These are phyloP conservation scores for Ceratocystis lukuohia DNA, from an alignment of 2,329 filamentous ascomycete species.

Conservation along the genomic window DNA sequence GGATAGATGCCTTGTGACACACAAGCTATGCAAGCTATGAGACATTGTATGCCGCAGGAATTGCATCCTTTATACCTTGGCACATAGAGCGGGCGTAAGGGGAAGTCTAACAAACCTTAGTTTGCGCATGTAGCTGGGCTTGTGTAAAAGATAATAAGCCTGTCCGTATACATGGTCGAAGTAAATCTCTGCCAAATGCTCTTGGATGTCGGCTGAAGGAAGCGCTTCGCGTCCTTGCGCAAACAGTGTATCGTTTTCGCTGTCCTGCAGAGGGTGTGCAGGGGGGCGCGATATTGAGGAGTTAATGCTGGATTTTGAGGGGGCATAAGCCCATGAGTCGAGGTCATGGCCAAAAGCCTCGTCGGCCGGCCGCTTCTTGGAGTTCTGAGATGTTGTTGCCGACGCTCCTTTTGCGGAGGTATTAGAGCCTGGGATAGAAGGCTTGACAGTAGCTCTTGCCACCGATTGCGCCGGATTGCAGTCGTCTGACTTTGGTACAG, in stretches of 20 bases:
- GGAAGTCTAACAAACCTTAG: constrained; percentile 42
- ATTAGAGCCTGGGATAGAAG: constrained; percentile 44
- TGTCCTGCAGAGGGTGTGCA: constrained; percentile 35
- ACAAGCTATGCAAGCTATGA: constrained; percentile 20
- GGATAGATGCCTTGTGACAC: not conserved
- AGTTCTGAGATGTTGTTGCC: constrained; percentile 34
- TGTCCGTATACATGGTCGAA: constrained; percentile 95
- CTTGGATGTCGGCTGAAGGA: constrained; percentile 75
- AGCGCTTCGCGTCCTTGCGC: constrained; percentile 72
- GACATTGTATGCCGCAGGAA: not conserved
- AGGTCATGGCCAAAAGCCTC: constrained; percentile 77
- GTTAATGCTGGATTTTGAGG: constrained; percentile 37
- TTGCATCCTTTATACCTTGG: not conserved
- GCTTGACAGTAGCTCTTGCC: constrained; percentile 72
- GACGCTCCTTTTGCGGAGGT: not conserved
- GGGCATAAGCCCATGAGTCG: constrained; percentile 62
- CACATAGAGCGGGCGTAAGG: not conserved
- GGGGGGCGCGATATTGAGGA: not conserved
- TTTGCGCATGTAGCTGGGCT: constrained; percentile 91
- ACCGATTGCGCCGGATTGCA: constrained; percentile 35
- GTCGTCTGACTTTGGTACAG: constrained; percentile 76
- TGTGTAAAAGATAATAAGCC: constrained; percentile 86
- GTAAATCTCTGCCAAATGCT: constrained; percentile 86
- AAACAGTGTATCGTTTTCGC: constrained; percentile 63
- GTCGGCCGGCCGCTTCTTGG: constrained; percentile 71